phyloP scores from a whole-genome alignment of 768 basidiomycete genomes.

The Butyriboletus loyo region DNA sequence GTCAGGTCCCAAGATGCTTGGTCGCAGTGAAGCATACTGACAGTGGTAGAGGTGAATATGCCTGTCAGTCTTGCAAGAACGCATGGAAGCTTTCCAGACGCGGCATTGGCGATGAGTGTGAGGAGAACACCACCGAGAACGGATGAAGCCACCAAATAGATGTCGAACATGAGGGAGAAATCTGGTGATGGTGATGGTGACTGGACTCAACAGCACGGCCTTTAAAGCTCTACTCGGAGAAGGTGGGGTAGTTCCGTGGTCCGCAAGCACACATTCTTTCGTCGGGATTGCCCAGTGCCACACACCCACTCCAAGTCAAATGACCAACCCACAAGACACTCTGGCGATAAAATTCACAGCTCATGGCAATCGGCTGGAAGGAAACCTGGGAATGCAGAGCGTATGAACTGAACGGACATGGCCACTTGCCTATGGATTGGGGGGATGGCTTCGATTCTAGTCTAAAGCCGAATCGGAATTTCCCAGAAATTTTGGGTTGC shows the following conservation, averaged over 20 bases:
- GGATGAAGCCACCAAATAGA: slow-evolving; percentile 9
- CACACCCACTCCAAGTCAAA: background rate
- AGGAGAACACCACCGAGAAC: slow-evolving; percentile 17
- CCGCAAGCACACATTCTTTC: background rate
- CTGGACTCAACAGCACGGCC: background rate
- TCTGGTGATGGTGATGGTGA: background rate
- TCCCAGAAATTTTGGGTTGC: too few relatives aligned
- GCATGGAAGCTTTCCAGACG: slow-evolving; percentile 7
- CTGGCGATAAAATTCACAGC: background rate
- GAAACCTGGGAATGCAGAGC: background rate
- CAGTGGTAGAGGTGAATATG: slow-evolving; percentile 1
- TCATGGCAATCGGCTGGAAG: too few relatives aligned
- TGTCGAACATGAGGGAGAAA: slow-evolving; percentile 8
- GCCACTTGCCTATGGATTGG: background rate
- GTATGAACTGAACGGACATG: background rate
- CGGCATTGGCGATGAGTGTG: slow-evolving; percentile 11
- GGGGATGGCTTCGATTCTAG: too few relatives aligned
- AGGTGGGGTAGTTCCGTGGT: background rate
- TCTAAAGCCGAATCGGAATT: too few relatives aligned
- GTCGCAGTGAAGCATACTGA: background rate
- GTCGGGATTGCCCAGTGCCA: background rate
- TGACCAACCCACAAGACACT: background rate
- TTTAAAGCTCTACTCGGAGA: background rate
- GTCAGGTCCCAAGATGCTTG: background rate
- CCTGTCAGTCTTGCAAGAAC: slow-evolving; percentile 3